Conservation (phyloP, 306 rosid genomes). For the Betula pendula region DNA sequence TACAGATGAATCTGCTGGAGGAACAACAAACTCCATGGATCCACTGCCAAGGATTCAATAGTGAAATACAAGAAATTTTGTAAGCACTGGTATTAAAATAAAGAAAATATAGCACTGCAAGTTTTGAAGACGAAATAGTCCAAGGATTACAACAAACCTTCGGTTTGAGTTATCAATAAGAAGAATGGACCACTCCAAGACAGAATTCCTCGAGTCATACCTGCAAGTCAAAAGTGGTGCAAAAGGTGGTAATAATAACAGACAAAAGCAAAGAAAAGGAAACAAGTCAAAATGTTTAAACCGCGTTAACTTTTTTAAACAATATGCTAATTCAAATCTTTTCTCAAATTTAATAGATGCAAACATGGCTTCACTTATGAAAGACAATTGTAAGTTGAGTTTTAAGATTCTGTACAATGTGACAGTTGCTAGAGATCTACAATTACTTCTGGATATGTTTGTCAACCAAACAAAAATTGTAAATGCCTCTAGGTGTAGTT, state of each 20-base stretch:
- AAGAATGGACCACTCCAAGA: constrained; percentile 90
- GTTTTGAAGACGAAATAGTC: neutral
- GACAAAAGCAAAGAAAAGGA: constrained; percentile 16
- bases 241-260: neutral
- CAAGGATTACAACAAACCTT: constrained; percentile 51
- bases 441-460: no score
- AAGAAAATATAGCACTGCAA: constrained; percentile 5
- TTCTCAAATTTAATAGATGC: no score
- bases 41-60: constrained; percentile 59
- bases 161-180: constrained; percentile 87
- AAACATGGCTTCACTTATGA: no score
- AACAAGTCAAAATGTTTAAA: no score
- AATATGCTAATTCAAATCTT: no score
- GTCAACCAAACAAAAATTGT: no score
- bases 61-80: neutral
- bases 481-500: no score
- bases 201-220: constrained; percentile 84
- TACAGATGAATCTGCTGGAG: constrained; percentile 74
- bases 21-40: constrained; percentile 92
- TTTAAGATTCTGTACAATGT: no score
- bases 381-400: no score
- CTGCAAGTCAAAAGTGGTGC: constrained; percentile 41
- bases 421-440: no score
- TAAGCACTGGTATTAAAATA: neutral
- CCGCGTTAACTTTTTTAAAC: no score